Evolutionary conservation across 768 basidiomycete species (phyloP).

Genomic region (Rhodotorula toruloides): DNA sequence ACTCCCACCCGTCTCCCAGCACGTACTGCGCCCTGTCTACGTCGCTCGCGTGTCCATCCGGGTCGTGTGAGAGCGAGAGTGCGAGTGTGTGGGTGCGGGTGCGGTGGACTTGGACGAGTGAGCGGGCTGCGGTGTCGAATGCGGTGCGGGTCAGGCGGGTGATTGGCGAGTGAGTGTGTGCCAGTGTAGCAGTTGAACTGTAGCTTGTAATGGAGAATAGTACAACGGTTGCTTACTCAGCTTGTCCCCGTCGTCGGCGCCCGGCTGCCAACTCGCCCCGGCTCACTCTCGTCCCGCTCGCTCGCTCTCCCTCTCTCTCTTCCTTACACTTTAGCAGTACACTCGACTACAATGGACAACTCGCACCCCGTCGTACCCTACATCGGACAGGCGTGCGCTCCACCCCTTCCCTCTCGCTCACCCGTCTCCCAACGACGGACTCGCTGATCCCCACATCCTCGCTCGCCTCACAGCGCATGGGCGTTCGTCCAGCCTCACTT

Average conservation of each 20-base stretch:
- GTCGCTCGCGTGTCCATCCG: no score
- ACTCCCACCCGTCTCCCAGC: neutral
- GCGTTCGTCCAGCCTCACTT: conserved; percentile 74
- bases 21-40: neutral
- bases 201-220: no score
- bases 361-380: conserved; percentile 31
- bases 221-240: no score
- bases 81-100: neutral
- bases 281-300: no score
- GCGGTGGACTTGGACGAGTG: neutral
- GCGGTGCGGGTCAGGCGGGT: neutral
- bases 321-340: neutral
- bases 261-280: no score
- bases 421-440: neutral
- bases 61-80: neutral
- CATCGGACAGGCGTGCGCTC: conserved; percentile 30
- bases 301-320: neutral
- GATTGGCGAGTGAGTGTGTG: neutral
- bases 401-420: neutral
- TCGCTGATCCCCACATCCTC: neutral
- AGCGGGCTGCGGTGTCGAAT: neutral
- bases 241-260: no score
- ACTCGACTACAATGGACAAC: conserved; percentile 14
- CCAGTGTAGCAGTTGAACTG: no score
- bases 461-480: conserved; percentile 35